These are phyloP conservation scores for Didymella arachidicola DNA, from an alignment of 2,329 filamentous ascomycete species.

Conservation along the genomic window DNA sequence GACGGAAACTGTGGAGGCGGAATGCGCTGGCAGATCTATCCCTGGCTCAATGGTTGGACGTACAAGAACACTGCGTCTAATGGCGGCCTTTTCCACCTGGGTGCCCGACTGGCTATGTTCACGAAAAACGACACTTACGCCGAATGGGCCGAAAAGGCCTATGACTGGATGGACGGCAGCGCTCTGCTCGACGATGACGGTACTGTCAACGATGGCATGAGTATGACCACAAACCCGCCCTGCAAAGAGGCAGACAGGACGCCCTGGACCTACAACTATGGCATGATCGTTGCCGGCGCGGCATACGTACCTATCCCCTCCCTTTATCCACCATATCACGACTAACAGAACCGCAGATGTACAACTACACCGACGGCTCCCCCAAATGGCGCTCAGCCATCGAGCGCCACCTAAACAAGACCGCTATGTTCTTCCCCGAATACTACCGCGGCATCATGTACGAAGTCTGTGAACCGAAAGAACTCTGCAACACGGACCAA, in stretches of 20 bases:
- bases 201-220: slow-evolving; percentile 42
- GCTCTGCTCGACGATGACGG: slow-evolving; percentile 37
- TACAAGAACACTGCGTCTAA: slow-evolving; percentile 53
- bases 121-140: slow-evolving; percentile 50
- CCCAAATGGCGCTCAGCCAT: slow-evolving; percentile 43
- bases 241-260: slow-evolving; percentile 42
- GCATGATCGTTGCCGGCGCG: slow-evolving; percentile 46
- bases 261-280: slow-evolving; percentile 52
- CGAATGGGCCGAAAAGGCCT: slow-evolving; percentile 46
- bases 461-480: slow-evolving; percentile 52
- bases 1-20: slow-evolving; percentile 44
- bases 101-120: slow-evolving; percentile 48
- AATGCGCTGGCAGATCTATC: slow-evolving; percentile 50
- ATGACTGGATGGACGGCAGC: slow-evolving; percentile 45
- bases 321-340: too few species aligned
- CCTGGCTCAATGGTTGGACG: slow-evolving; percentile 46
- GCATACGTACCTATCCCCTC: slow-evolving; percentile 37
- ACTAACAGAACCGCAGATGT: slow-evolving; percentile 43
- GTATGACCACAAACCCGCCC: slow-evolving; percentile 26
- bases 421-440: slow-evolving; percentile 50
- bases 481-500: slow-evolving; percentile 56
- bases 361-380: slow-evolving; percentile 51
- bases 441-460: slow-evolving; percentile 51
- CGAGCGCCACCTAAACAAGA: slow-evolving; percentile 42
- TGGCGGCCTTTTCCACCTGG: slow-evolving; percentile 51